Evolutionary conservation across 129 eudicot genomes (phyloP), one percentile per base, ranked within the genome.

Genomic region (Tanacetum coccineum): DNA sequence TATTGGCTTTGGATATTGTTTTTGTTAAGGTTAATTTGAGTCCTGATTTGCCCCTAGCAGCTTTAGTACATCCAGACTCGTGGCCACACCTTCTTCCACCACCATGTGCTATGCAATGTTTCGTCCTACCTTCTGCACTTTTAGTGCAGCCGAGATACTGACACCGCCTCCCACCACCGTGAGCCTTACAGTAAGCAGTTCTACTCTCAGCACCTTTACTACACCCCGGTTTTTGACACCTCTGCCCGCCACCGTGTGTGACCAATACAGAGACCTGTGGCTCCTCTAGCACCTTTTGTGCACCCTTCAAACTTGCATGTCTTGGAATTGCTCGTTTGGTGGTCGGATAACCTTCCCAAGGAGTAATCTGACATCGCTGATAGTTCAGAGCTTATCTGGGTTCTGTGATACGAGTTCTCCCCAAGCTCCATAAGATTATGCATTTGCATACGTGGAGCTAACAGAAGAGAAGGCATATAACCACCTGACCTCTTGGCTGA

Each of bases 181-280:
- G n/a, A n/a, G n/a, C n/a, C n/a, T n/a, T n/a, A n/a, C n/a, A n/a
- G n/a, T n/a, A n/a, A n/a, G n/a, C n/a, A n/a, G n/a, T n/a, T n/a
- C n/a, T n/a, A n/a, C n/a, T n/a, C n/a, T n/a, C n/a, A n/a, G n/a
- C n/a, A n/a, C n/a, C n/a, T n/a, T n/a, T n/a, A n/a, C n/a, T n/a
- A n/a, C n/a, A n/a, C n/a, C n/a, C n/a, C n/a, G n/a, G n/a, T n/a
- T n/a, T n/a, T n/a, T n/a, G n/a, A n/a, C n/a, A n/a, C n/a, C n/a
- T n/a, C n/a, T n/a, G n/a, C n/a, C n/a, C 98, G 28, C 98, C 98
- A 10, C 98, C 98, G 51, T 92, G 98, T 96, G 53, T 92, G 98
- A 67, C 98, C 96, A 4, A 92, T 92, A 66, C 98, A 92, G 25
- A 92, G 88, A 46, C 95, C 91, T 4, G 96, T 83, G 10, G 96